Percentiles rank a stretch among this genome's conserved stretches.
Conservation (phyloP, 495 filamentous ascomycete genomes). For the Elaphomyces granulatus region DNA sequence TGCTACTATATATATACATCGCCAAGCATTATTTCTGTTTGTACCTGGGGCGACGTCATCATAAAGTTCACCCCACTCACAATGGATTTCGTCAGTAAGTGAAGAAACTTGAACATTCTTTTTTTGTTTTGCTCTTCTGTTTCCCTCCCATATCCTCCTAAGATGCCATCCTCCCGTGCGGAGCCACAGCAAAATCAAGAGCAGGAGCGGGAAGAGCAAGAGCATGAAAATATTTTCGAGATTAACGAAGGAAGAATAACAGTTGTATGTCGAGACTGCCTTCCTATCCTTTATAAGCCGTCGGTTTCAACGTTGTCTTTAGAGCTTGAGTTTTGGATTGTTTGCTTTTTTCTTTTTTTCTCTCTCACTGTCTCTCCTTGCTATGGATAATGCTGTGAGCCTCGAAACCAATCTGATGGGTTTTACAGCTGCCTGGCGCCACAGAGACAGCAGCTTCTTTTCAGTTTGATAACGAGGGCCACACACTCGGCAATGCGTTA, state of each 20-base stretch:
- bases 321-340: background rate
- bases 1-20: no score
- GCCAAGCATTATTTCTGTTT: no score
- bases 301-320: no score
- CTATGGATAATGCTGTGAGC: background rate
- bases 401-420: background rate
- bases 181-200: no score
- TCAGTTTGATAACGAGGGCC: constrained; percentile 81
- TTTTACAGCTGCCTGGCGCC: constrained; percentile 49
- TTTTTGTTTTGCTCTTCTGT: no score
- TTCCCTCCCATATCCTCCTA: no score
- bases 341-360: background rate
- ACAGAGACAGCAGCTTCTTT: constrained; percentile 64
- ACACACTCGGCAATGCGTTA: constrained; percentile 89
- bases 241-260: background rate
- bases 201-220: no score
- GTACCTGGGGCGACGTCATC: no score
- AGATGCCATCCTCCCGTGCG: no score
- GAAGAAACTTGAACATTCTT: no score
- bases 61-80: no score
- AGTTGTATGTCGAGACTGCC: background rate
- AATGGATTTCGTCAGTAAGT: no score
- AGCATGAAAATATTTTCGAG: background rate
- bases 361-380: background rate
- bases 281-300: background rate